A percentile compares a stretch with the other conserved stretches of the same genome.
These are phyloP conservation scores for Mortierella sp. DNA, from an alignment of 371 early-diverging fungal genomes.

Conservation along the genomic window DNA sequence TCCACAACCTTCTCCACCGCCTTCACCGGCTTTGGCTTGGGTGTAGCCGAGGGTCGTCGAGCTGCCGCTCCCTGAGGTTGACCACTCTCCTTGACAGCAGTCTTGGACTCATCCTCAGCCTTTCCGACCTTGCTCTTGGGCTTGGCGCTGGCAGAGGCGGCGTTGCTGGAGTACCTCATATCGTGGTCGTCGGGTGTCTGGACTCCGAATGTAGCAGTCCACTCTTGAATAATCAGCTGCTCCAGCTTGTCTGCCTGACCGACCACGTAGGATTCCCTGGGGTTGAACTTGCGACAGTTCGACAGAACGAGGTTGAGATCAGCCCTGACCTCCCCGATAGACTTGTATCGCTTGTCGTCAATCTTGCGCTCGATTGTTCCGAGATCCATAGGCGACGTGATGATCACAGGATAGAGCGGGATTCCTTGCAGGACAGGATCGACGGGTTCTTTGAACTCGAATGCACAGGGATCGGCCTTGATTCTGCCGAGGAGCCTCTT, in stretches of 20 bases:
- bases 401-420: constrained; percentile 84
- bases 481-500: constrained; percentile 42
- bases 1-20: constrained; percentile 32
- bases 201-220: constrained; percentile 57
- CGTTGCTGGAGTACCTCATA: not conserved
- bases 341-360: constrained; percentile 57
- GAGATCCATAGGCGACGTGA: constrained; percentile 98
- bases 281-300: constrained; percentile 71
- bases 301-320: constrained; percentile 73
- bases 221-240: constrained; percentile 59
- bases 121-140: constrained; percentile 29
- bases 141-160: constrained; percentile 12
- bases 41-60: constrained; percentile 24
- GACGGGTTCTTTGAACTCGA: constrained; percentile 61
- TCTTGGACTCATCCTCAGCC: constrained; percentile 17
- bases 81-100: not conserved
- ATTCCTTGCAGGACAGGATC: constrained; percentile 78
- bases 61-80: not conserved
- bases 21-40: constrained; percentile 41
- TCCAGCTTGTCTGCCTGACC: constrained; percentile 65
- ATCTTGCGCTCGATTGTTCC: constrained; percentile 89
- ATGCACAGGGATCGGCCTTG: constrained; percentile 37
- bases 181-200: not conserved
- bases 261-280: constrained; percentile 63
- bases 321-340: constrained; percentile 69